A percentile compares a stretch with the other conserved stretches of the same genome.
Evolutionary conservation across 2,329 filamentous ascomycete genomes (phyloP).

Genomic region (Acrodontium crateriforme): DNA sequence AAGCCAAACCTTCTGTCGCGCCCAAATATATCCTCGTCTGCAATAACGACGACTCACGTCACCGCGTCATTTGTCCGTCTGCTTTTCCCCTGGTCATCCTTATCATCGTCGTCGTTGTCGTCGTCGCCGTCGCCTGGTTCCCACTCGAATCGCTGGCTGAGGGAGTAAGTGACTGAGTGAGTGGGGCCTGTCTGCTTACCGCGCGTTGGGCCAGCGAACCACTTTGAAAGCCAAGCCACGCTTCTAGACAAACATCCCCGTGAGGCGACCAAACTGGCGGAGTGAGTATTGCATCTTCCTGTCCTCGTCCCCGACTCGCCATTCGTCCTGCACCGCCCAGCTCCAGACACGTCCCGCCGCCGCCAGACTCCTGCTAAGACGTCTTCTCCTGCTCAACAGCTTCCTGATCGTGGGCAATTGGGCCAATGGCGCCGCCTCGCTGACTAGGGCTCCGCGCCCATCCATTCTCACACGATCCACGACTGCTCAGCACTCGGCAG

Average conservation of each 20-base stretch:
- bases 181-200: too few relatives aligned
- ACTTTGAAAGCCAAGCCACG: too few relatives aligned
- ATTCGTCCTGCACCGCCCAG: not conserved
- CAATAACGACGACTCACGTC: too few relatives aligned
- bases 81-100: too few relatives aligned
- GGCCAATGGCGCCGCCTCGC: conserved; percentile 4
- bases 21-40: too few relatives aligned
- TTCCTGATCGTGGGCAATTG: conserved; percentile 5
- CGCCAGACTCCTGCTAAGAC: not conserved
- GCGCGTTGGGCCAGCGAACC: too few relatives aligned
- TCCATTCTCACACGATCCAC: conserved; percentile 3
- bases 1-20: too few relatives aligned
- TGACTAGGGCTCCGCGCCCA: conserved; percentile 2
- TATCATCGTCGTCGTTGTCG: too few relatives aligned
- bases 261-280: conserved; percentile 2
- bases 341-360: not conserved
- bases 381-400: not conserved
- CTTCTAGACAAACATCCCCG: not conserved
- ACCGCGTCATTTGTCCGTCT: too few relatives aligned
- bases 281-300: conserved; percentile 1
- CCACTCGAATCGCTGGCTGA: too few relatives aligned
- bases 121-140: too few relatives aligned
- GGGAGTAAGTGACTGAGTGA: too few relatives aligned
- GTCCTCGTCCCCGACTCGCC: not conserved
- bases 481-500: conserved; percentile 4